Percentiles rank a stretch among this genome's conserved stretches.
Conservation (phyloP, 108 stramenopile genomes). For the Schizochytrium sp. region DNA sequence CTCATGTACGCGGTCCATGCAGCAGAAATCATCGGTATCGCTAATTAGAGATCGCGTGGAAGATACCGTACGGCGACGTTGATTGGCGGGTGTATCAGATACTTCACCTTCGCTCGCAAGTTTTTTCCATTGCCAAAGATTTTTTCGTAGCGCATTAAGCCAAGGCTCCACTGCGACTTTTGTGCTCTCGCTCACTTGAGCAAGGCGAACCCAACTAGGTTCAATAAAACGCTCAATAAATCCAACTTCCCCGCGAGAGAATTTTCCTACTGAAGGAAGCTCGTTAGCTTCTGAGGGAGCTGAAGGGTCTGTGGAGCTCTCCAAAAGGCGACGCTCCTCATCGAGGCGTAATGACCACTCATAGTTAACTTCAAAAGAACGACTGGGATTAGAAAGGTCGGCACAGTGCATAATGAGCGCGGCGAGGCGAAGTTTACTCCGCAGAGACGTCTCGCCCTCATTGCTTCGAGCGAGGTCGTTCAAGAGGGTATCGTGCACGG, state of each 20-base stretch:
- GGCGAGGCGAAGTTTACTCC: slow-evolving; percentile 27
- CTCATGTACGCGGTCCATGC: not conserved
- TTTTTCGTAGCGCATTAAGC: not conserved
- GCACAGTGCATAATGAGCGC: slow-evolving; percentile 49
- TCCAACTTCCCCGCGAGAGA: not conserved
- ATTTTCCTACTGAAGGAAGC: not conserved
- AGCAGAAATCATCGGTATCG: not conserved
- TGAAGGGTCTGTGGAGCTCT: not conserved
- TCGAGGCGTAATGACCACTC: slow-evolving; percentile 32
- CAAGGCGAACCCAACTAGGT: slow-evolving; percentile 3
- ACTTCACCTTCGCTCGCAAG: not conserved
- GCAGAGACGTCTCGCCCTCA: slow-evolving; percentile 4
- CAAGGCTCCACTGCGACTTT: not conserved
- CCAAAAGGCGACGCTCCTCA: slow-evolving; percentile 29
- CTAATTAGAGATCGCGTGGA: not conserved
- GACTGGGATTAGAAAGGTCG: slow-evolving; percentile 13
- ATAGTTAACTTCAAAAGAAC: slow-evolving; percentile 23
- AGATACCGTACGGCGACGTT: slow-evolving; percentile 26
- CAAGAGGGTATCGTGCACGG: slow-evolving; percentile 24
- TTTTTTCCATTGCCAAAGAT: not conserved
- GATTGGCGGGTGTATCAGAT: too few relatives aligned
- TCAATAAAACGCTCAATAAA: slow-evolving; percentile 33
- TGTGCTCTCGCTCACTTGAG: not conserved
- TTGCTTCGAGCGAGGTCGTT: not conserved
- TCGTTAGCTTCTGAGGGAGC: not conserved